Percentiles rank a stretch among this genome's conserved stretches.
phyloP scores from a whole-genome alignment of 2,329 filamentous ascomycete species.

The Blastomyces percursus region DNA sequence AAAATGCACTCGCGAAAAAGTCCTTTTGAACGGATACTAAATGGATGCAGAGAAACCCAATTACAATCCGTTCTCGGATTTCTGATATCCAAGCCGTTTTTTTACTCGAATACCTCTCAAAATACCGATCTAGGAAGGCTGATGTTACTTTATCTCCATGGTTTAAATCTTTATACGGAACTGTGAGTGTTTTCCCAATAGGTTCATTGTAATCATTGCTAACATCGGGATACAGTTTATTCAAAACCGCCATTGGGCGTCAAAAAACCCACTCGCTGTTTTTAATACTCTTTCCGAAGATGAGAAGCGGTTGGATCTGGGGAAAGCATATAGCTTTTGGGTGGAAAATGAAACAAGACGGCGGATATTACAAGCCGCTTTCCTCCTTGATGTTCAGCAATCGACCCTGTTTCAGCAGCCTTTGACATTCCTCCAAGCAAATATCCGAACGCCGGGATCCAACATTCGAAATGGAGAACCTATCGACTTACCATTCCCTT shows the following conservation, averaged over 20 bases:
- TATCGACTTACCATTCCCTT: slow-evolving; percentile 23
- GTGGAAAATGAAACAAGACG: slow-evolving; percentile 26
- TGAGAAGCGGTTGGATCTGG: slow-evolving; percentile 18
- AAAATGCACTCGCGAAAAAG: background rate
- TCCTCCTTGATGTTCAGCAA: slow-evolving; percentile 26
- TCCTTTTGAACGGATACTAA: background rate
- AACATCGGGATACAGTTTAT: slow-evolving; percentile 15
- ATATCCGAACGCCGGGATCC: slow-evolving; percentile 5
- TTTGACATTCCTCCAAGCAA: slow-evolving; percentile 20
- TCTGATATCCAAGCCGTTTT: slow-evolving; percentile 29
- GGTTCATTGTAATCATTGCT: background rate
- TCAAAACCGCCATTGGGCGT: slow-evolving; percentile 21
- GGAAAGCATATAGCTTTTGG: slow-evolving; percentile 26
- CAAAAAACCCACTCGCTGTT: slow-evolving; percentile 22
- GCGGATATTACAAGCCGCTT: slow-evolving; percentile 26
- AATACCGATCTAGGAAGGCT: slow-evolving; percentile 23
- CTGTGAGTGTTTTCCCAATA: slow-evolving; percentile 17
- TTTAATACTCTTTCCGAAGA: slow-evolving; percentile 20
- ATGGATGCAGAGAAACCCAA: slow-evolving; percentile 18
- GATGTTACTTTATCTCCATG: slow-evolving; percentile 25
- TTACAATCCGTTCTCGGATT: slow-evolving; percentile 25
- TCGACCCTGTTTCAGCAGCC: slow-evolving; percentile 24
- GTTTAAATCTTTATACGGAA: slow-evolving; percentile 26
- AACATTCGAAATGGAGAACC: slow-evolving; percentile 11
- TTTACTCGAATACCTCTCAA: slow-evolving; percentile 25